These are phyloP conservation scores for Sporothrix brunneoviolacea DNA, from an alignment of 2,329 filamentous ascomycete genomes.

Conservation along the genomic window DNA sequence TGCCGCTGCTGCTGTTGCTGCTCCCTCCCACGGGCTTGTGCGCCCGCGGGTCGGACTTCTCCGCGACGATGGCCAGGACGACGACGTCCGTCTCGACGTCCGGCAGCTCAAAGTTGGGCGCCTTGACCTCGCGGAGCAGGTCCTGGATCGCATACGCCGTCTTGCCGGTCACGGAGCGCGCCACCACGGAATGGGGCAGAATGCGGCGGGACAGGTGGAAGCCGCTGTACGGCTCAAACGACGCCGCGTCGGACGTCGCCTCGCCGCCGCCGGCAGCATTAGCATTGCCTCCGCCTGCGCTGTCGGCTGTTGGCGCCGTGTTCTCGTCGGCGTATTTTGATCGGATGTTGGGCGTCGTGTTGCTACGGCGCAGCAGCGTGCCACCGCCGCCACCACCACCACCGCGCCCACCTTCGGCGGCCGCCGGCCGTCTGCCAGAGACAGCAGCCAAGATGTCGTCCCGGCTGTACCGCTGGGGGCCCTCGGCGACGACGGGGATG, in stretches of 20 bases:
- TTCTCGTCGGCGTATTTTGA: not conserved
- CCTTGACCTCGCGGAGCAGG: constrained; percentile 72
- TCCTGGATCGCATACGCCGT: constrained; percentile 73
- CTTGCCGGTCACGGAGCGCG: constrained; percentile 71
- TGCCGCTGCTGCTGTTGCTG: constrained; percentile 22
- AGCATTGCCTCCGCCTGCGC: constrained; percentile 19
- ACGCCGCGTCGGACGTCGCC: constrained; percentile 44
- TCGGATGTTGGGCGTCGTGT: constrained; percentile 32
- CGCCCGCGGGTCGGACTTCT: constrained; percentile 72
- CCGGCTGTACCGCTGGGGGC: constrained; percentile 51
- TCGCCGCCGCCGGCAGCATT: no score
- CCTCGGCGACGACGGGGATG: constrained; percentile 41
- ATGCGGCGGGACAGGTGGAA: constrained; percentile 77
- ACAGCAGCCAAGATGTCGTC: constrained; percentile 50
- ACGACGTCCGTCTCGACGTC: constrained; percentile 83
- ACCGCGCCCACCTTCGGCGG: no score
- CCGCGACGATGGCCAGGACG: constrained; percentile 78
- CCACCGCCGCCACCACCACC: not conserved
- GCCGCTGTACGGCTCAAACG: constrained; percentile 81
- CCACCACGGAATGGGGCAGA: constrained; percentile 72
- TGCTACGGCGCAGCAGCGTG: constrained; percentile 35
- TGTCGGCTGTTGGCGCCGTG: not conserved
- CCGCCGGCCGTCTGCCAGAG: not conserved
- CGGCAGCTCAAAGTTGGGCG: constrained; percentile 74
- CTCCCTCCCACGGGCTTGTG: constrained; percentile 42